Conservation (phyloP, 768 basidiomycete species). For the Lyophyllum atratum region DNA sequence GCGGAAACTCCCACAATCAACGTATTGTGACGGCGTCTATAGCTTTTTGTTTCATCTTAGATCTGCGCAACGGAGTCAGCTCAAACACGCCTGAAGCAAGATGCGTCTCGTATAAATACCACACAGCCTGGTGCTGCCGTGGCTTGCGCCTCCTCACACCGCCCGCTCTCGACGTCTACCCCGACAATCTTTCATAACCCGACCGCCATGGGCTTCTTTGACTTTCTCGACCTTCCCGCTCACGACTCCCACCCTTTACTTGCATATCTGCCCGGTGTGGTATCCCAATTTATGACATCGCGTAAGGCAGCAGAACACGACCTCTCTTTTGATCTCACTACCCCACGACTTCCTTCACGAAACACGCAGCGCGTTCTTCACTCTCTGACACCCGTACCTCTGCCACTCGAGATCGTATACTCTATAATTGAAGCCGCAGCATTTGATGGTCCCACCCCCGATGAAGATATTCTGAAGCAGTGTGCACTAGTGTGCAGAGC, state of each 20-base stretch:
- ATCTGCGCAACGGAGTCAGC: conserved; percentile 13
- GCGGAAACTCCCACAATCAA: conserved; percentile 24
- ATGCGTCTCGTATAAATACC: conserved; percentile 22
- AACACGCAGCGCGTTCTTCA: conserved; percentile 20
- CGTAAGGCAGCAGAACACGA: conserved; percentile 36
- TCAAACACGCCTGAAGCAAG: conserved; percentile 15
- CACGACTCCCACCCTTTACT: conserved; percentile 22
- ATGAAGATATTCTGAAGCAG: conserved; percentile 45
- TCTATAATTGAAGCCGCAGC: conserved; percentile 62
- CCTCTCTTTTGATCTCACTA: conserved; percentile 40
- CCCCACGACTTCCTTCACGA: conserved; percentile 22
- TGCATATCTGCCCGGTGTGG: conserved; percentile 16
- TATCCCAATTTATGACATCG: conserved; percentile 25
- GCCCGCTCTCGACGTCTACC: conserved; percentile 6
- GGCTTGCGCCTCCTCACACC: conserved; percentile 10
- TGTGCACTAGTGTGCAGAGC: conserved; percentile 67
- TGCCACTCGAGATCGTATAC: conserved; percentile 68
- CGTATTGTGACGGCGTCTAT: conserved; percentile 20
- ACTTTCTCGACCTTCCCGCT: conserved; percentile 30
- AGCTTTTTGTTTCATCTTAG: conserved; percentile 25
- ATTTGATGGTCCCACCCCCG: conserved; percentile 33
- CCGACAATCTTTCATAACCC: conserved; percentile 9
- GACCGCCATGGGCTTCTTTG: conserved; percentile 30
- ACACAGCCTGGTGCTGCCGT: conserved; percentile 20
- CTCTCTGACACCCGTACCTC: conserved; percentile 22